Evolutionary conservation across 345 rosid species (phyloP).

Genomic region (Euphorbia pulcherrima): DNA sequence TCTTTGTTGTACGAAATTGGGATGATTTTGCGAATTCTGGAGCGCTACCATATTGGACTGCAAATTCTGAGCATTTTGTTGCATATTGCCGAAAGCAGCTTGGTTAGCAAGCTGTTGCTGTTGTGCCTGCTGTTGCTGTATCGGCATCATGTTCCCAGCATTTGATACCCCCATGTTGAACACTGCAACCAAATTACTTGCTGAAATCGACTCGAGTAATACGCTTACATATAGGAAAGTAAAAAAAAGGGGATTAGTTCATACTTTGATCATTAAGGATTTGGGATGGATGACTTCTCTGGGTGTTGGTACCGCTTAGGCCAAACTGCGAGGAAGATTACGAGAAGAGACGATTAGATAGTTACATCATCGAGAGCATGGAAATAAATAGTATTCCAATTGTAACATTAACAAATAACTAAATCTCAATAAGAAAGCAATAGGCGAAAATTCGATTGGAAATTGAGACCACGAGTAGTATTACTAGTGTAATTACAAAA

Average conservation of each 20-base stretch:
- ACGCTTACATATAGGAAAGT: not conserved
- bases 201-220: not conserved
- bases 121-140: slow-evolving; percentile 47
- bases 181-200: slow-evolving; percentile 47
- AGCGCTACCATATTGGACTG: slow-evolving; percentile 65
- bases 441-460: not conserved
- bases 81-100: slow-evolving; percentile 62
- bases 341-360: slow-evolving; percentile 11
- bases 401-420: not conserved
- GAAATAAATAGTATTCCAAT: not conserved
- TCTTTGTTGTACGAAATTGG: slow-evolving; percentile 59
- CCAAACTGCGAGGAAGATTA: slow-evolving; percentile 54
- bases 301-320: slow-evolving; percentile 64
- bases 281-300: slow-evolving; percentile 68
- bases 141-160: slow-evolving; percentile 61
- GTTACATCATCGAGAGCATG: not conserved
- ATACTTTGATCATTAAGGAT: slow-evolving; percentile 74
- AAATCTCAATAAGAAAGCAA: not conserved
- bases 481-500: not conserved
- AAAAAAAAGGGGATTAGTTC: slow-evolving; percentile 6
- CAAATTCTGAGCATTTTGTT: slow-evolving; percentile 57
- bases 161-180: slow-evolving; percentile 66
- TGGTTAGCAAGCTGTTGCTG: slow-evolving; percentile 59
- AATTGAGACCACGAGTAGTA: not conserved
- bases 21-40: slow-evolving; percentile 62